phyloP scores from a whole-genome alignment of 2,329 filamentous ascomycete genomes.

The Colletotrichum ledebouriae region DNA sequence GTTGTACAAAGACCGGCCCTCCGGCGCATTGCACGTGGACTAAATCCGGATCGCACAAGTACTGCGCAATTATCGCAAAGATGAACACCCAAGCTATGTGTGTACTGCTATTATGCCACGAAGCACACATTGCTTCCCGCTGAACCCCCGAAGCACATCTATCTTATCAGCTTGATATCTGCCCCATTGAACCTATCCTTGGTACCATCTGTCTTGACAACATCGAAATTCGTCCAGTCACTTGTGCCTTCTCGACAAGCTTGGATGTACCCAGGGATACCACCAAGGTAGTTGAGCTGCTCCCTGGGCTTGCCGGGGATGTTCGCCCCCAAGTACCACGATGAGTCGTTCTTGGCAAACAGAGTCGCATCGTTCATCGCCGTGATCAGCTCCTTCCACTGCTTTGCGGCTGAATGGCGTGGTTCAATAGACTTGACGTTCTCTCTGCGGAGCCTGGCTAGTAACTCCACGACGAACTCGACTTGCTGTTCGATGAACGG shows the following conservation, averaged over 20 bases:
- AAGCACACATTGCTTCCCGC: too few species aligned
- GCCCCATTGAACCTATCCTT: not conserved
- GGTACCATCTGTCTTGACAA: not conserved
- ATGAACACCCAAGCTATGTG: too few species aligned
- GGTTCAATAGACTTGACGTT: slow-evolving; percentile 41
- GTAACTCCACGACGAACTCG: slow-evolving; percentile 41
- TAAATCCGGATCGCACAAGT: too few species aligned
- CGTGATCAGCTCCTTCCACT: slow-evolving; percentile 41
- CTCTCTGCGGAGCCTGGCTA: slow-evolving; percentile 34
- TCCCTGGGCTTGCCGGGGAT: slow-evolving; percentile 45
- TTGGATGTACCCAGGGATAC: slow-evolving; percentile 37
- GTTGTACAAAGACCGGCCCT: too few species aligned
- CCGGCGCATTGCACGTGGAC: too few species aligned
- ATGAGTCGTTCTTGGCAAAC: slow-evolving; percentile 42
- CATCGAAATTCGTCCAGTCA: slow-evolving; percentile 28
- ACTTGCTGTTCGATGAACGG: slow-evolving; percentile 41
- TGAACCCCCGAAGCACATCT: too few species aligned
- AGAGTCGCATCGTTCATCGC: slow-evolving; percentile 42
- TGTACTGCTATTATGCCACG: too few species aligned
- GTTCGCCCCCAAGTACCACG: slow-evolving; percentile 46
- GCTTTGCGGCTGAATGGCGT: slow-evolving; percentile 22
- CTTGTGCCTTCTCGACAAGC: slow-evolving; percentile 36
- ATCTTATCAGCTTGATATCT: not conserved
- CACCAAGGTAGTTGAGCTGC: slow-evolving; percentile 43
- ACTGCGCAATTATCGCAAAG: too few species aligned